A percentile compares a stretch with the other conserved stretches of the same genome.
These are phyloP conservation scores for Cinnamomum micranthum DNA, from an alignment of 164 flowering plant genomes.

Conservation along the genomic window DNA sequence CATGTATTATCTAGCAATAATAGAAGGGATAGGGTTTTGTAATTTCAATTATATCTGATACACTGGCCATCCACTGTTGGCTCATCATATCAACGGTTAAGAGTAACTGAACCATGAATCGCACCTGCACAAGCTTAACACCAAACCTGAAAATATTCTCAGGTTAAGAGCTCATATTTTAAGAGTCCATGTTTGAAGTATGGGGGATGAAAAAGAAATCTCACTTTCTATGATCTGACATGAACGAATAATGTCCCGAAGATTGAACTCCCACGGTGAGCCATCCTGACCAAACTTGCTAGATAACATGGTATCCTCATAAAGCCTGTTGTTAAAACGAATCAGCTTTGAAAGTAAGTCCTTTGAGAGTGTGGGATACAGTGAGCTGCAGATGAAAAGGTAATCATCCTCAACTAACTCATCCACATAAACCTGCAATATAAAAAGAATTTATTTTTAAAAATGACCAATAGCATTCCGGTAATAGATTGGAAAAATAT, in stretches of 20 bases:
- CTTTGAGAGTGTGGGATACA: slow-evolving; percentile 54
- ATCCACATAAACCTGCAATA: slow-evolving; percentile 82
- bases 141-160: neutral
- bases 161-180: neutral
- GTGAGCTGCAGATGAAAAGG: slow-evolving; percentile 64
- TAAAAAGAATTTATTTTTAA: slow-evolving; percentile 1
- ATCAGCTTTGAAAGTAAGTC: slow-evolving; percentile 58
- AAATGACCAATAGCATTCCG: neutral
- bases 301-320: slow-evolving; percentile 71
- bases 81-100: neutral
- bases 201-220: neutral
- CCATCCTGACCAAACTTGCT: slow-evolving; percentile 79
- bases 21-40: too few species aligned
- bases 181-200: neutral
- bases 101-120: neutral
- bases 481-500: neutral
- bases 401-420: slow-evolving; percentile 85
- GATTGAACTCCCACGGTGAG: slow-evolving; percentile 99
- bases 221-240: slow-evolving; percentile 80
- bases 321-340: slow-evolving; percentile 57
- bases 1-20: too few species aligned
- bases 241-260: slow-evolving; percentile 91
- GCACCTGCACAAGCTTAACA: neutral
- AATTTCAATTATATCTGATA: too few species aligned
- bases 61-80: neutral